These are phyloP conservation scores for Fomitopsis schrenkii DNA, from an alignment of 1,284 basidiomycete species.

Conservation along the genomic window DNA sequence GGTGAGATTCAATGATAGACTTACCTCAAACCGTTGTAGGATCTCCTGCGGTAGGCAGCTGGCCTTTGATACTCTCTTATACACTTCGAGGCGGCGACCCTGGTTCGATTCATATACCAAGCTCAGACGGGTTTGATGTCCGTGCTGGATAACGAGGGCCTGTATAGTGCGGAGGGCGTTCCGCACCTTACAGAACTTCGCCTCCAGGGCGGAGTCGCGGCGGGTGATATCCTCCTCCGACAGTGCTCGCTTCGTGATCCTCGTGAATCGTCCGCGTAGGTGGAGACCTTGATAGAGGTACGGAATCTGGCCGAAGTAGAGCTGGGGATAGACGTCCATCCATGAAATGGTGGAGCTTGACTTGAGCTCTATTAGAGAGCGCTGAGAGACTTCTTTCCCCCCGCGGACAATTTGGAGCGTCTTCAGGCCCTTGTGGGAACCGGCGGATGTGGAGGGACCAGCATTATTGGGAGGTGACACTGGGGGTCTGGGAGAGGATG, in stretches of 20 bases:
- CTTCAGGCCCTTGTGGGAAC: constrained; percentile 6
- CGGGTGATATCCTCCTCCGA: constrained; percentile 28
- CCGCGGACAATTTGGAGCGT: constrained; percentile 32
- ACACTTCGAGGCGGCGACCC: constrained; percentile 35
- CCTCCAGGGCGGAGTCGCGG: constrained; percentile 25
- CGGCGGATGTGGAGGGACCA: background rate
- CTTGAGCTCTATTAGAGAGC: constrained; percentile 42
- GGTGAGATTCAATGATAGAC: background rate
- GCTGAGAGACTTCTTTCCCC: constrained; percentile 35
- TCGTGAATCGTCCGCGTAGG: constrained; percentile 37
- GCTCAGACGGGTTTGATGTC: constrained; percentile 37
- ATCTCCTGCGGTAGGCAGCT: constrained; percentile 38
- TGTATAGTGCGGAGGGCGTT: constrained; percentile 37
- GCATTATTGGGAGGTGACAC: background rate
- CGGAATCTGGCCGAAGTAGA: constrained; percentile 52
- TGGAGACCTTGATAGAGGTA: constrained; percentile 47
- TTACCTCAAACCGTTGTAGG: constrained; percentile 29
- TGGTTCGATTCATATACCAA: constrained; percentile 32
- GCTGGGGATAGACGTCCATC: constrained; percentile 42
- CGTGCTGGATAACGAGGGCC: constrained; percentile 36
- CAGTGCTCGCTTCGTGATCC: constrained; percentile 37
- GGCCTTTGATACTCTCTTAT: constrained; percentile 31
- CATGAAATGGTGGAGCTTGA: constrained; percentile 39
- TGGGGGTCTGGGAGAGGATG: background rate
- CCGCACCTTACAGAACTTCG: constrained; percentile 37